phyloP scores from a whole-genome alignment of 2,329 filamentous ascomycete species.

The Drechslera avenae region DNA sequence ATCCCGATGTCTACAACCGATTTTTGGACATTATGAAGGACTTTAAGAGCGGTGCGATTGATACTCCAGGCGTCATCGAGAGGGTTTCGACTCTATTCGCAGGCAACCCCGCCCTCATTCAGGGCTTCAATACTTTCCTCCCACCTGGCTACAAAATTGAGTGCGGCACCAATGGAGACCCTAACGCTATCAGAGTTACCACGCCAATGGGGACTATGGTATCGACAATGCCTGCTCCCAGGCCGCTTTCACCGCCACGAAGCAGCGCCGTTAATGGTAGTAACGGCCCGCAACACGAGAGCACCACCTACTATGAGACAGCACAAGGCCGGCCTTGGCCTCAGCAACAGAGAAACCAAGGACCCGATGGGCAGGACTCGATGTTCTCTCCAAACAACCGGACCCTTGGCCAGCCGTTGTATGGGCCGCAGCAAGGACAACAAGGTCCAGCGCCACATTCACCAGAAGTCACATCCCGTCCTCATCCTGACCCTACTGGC shows the following conservation, averaged over 20 bases:
- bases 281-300: slow-evolving; percentile 51
- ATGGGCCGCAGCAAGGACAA: slow-evolving; percentile 44
- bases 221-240: slow-evolving; percentile 72
- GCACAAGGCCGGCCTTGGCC: slow-evolving; percentile 49
- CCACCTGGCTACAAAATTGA: slow-evolving; percentile 96
- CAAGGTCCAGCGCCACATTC: slow-evolving; percentile 44
- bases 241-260: slow-evolving; percentile 54
- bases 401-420: slow-evolving; percentile 48
- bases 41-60: slow-evolving; percentile 98
- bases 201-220: slow-evolving; percentile 98
- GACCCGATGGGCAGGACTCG: slow-evolving; percentile 44
- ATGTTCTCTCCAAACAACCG: slow-evolving; percentile 54
- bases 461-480: slow-evolving; percentile 43
- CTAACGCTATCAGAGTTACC: slow-evolving; percentile 93
- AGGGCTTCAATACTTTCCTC: slow-evolving; percentile 97
- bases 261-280: slow-evolving; percentile 62
- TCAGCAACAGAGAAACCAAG: slow-evolving; percentile 37
- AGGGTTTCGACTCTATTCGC: slow-evolving; percentile 94
- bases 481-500: slow-evolving; percentile 43
- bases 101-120: slow-evolving; percentile 91
- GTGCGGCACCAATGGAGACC: slow-evolving; percentile 90
- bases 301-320: slow-evolving; percentile 44
- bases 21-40: slow-evolving; percentile 99
- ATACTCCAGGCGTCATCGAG: slow-evolving; percentile 96
- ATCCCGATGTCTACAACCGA: slow-evolving; percentile 95